These are phyloP conservation scores for Neodidymelliopsis sp. DNA, from an alignment of 2,329 filamentous ascomycete species.

Conservation along the genomic window DNA sequence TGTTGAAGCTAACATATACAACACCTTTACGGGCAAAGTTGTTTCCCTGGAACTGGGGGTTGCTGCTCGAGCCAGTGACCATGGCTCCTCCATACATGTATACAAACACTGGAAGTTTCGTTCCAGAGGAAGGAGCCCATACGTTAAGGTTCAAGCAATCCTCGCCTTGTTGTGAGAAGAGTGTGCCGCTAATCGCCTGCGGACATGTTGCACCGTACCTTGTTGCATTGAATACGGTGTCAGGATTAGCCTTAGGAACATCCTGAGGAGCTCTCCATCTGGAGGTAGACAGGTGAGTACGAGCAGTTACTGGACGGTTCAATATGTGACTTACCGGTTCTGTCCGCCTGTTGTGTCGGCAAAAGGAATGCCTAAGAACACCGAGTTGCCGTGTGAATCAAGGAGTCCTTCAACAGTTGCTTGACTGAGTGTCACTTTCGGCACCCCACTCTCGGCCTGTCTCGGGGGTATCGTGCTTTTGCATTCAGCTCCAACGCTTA, in stretches of 20 bases:
- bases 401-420: constrained; percentile 28
- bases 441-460: constrained; percentile 13
- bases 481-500: constrained; percentile 12
- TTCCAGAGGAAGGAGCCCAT: constrained; percentile 27
- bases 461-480: constrained; percentile 18
- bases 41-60: constrained; percentile 53
- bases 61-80: constrained; percentile 52
- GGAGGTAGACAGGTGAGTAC: neutral
- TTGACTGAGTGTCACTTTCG: constrained; percentile 22
- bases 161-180: constrained; percentile 31
- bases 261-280: constrained; percentile 32
- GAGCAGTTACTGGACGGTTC: neutral
- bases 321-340: constrained; percentile 25
- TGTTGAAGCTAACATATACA: constrained; percentile 37
- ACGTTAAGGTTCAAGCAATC: constrained; percentile 53
- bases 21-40: constrained; percentile 41
- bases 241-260: constrained; percentile 17
- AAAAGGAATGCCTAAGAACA: constrained; percentile 35
- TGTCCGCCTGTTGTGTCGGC: constrained; percentile 32
- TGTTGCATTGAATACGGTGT: constrained; percentile 26
- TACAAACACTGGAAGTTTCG: constrained; percentile 45
- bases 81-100: constrained; percentile 56
- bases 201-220: constrained; percentile 35
- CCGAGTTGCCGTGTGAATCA: constrained; percentile 29
- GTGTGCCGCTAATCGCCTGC: constrained; percentile 31